A percentile compares a stretch with the other conserved stretches of the same genome.
Conservation (phyloP, 2,329 filamentous ascomycete species). For the Aspergillus quadrilineatus region DNA sequence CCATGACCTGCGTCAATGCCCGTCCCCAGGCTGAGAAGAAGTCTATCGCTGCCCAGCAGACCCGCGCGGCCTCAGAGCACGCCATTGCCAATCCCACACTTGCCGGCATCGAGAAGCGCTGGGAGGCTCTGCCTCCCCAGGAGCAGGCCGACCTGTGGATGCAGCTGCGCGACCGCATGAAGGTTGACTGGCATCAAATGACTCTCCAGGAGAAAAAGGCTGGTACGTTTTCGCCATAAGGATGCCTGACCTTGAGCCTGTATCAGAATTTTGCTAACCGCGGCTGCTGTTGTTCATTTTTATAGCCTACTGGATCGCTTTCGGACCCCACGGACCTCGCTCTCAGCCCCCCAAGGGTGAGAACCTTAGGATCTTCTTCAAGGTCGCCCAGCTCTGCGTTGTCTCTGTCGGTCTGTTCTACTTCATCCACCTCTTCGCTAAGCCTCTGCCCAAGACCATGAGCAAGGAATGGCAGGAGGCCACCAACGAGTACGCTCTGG, state of each 20-base stretch:
- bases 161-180: conserved; percentile 97
- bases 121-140: conserved; percentile 96
- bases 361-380: conserved; percentile 72
- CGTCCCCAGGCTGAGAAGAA: conserved; percentile 32
- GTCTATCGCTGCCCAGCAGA: conserved; percentile 49
- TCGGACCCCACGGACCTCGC: conserved; percentile 93
- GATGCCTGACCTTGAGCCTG: neutral
- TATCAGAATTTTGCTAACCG: conserved; percentile 27
- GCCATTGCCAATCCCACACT: conserved; percentile 97
- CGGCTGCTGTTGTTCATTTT: conserved; percentile 21
- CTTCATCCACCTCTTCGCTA: conserved; percentile 68
- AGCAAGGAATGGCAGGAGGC: conserved; percentile 96
- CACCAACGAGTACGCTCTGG: conserved; percentile 89
- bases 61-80: conserved; percentile 67
- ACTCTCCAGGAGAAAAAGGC: conserved; percentile 98
- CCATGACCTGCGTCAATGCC: conserved; percentile 41
- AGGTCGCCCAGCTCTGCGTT: conserved; percentile 67
- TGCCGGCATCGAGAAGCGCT: conserved; percentile 98
- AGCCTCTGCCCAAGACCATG: conserved; percentile 79
- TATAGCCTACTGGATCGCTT: conserved; percentile 97
- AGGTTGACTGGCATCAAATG: conserved; percentile 93
- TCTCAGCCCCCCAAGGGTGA: conserved; percentile 80
- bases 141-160: conserved; percentile 99
- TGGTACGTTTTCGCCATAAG: conserved; percentile 64
- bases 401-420: conserved; percentile 71